Percentiles rank a stretch among this genome's conserved stretches.
phyloP scores from a whole-genome alignment of 2,329 filamentous ascomycete species.

The Pestalotiopsis sp. region DNA sequence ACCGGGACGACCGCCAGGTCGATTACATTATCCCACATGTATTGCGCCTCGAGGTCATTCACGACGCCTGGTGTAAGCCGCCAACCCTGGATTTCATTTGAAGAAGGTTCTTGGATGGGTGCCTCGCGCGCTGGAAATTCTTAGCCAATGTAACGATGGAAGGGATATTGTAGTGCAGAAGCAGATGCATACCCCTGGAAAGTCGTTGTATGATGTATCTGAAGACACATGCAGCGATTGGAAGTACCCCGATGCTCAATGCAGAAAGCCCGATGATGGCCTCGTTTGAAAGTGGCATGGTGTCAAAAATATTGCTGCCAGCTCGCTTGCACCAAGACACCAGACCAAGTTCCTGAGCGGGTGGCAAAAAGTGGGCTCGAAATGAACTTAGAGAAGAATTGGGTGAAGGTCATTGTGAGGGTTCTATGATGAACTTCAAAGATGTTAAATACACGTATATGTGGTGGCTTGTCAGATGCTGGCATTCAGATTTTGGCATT shows the following conservation, averaged over 20 bases:
- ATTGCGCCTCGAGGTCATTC: not conserved
- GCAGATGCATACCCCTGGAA: not conserved
- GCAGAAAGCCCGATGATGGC: not conserved
- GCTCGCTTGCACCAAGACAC: not conserved
- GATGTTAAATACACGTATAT: no score
- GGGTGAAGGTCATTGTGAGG: no score
- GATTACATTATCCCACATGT: not conserved
- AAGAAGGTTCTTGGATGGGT: not conserved
- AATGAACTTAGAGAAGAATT: no score
- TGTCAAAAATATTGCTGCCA: not conserved
- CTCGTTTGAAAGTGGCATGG: not conserved
- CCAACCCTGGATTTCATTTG: not conserved
- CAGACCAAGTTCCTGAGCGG: no score
- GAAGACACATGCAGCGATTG: not conserved
- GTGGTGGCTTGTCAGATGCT: no score
- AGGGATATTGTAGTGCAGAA: no score
- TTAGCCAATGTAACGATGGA: no score
- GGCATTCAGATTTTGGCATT: not conserved
- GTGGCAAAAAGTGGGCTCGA: no score
- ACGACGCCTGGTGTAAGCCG: not conserved
- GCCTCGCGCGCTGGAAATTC: no score
- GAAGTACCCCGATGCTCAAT: not conserved
- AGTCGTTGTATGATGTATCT: not conserved
- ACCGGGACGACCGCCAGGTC: accelerated
- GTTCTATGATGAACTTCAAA: no score